These are phyloP conservation scores for Talaromyces amestolkiae DNA, from an alignment of 2,329 filamentous ascomycete species.

Conservation along the genomic window DNA sequence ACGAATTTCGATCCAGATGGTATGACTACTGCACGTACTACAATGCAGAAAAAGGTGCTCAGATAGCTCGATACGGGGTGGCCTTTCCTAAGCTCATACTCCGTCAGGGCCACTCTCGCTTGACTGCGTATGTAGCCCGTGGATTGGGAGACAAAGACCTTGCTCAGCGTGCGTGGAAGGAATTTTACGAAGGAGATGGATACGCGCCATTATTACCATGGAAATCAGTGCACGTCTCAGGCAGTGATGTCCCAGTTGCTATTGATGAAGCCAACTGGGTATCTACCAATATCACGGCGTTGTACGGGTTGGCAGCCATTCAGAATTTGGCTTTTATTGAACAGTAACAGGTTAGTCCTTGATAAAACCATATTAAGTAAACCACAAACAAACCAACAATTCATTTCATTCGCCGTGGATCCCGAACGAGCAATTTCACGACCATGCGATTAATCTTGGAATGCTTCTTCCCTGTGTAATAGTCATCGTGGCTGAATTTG, in stretches of 20 bases:
- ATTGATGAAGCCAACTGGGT: conserved; percentile 59
- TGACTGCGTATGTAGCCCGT: conserved; percentile 55
- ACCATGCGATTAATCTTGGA: background rate
- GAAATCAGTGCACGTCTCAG: conserved; percentile 40
- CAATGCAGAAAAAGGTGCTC: conserved; percentile 49
- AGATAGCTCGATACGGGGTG: conserved; percentile 53
- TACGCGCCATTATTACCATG: conserved; percentile 19
- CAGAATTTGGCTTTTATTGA: conserved; percentile 46
- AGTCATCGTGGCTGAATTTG: too few species aligned
- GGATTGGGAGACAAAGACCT: conserved; percentile 48
- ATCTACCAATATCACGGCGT: conserved; percentile 55
- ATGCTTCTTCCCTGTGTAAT: too few species aligned
- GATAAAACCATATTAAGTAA: too few species aligned
- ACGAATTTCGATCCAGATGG: conserved; percentile 55
- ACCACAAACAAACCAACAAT: too few species aligned
- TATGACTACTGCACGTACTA: conserved; percentile 62
- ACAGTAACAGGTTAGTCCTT: background rate
- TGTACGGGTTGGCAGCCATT: conserved; percentile 59
- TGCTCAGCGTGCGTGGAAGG: conserved; percentile 53
- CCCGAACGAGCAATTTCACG: too few species aligned
- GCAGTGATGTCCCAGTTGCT: conserved; percentile 46
- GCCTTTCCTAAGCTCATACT: conserved; percentile 51
- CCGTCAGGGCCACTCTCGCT: conserved; percentile 57
- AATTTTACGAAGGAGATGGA: conserved; percentile 43
- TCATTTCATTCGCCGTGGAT: too few species aligned